A percentile compares a stretch with the other conserved stretches of the same genome.
These are phyloP conservation scores for Camelina laxa DNA, from an alignment of 345 rosid genomes.

Conservation along the genomic window DNA sequence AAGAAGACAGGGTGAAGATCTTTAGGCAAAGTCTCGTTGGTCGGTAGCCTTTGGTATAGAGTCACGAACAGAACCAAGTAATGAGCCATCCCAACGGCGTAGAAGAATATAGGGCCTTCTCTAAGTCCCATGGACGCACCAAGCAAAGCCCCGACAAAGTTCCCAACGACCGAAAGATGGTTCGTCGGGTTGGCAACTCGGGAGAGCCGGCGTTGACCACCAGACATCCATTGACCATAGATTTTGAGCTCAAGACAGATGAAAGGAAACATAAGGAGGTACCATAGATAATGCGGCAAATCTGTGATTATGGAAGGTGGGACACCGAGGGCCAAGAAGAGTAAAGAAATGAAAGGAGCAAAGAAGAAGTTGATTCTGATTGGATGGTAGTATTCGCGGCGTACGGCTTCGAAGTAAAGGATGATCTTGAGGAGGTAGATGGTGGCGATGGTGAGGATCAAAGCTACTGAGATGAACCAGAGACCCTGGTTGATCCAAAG, in stretches of 20 bases:
- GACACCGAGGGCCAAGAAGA: conserved; percentile 73
- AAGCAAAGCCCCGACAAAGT: conserved; percentile 82
- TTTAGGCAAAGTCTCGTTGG: conserved; percentile 77
- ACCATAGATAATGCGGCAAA: conserved; percentile 64
- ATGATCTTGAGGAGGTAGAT: conserved; percentile 64
- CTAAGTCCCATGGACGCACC: conserved; percentile 82
- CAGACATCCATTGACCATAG: conserved; percentile 96
- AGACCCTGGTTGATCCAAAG: conserved; percentile 50
- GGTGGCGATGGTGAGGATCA: conserved; percentile 47
- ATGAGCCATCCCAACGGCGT: conserved; percentile 79
- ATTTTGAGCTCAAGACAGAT: conserved; percentile 75
- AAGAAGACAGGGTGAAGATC: conserved; percentile 91
- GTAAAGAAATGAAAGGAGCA: conserved; percentile 82
- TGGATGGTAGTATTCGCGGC: conserved; percentile 85
- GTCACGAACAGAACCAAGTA: conserved; percentile 80
- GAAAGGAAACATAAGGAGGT: conserved; percentile 76
- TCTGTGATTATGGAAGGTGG: conserved; percentile 53
- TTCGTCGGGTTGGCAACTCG: conserved; percentile 86
- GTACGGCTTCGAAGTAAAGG: conserved; percentile 81
- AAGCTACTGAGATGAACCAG: conserved; percentile 65
- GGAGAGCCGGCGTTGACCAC: conserved; percentile 80
- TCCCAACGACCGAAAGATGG: conserved; percentile 80
- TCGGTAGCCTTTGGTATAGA: conserved; percentile 85
- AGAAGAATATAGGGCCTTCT: conserved; percentile 89
- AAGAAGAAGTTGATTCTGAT: conserved; percentile 87